Evolutionary conservation across 805 yeast genomes (phyloP), one percentile per base, ranked within the genome.

Genomic region (Jamesozyma lodderae): DNA sequence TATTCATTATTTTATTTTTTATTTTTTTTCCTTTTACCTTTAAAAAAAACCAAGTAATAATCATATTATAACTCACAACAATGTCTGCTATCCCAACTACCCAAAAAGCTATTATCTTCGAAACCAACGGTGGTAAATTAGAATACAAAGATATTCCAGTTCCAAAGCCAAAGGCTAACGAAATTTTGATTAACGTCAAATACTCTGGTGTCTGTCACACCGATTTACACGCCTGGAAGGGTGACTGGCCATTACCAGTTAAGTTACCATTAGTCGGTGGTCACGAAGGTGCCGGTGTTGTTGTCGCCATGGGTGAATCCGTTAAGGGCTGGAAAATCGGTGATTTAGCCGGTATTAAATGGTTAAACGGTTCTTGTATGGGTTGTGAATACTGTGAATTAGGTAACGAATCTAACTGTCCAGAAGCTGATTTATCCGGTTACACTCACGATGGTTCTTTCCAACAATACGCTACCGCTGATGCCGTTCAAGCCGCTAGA

Each of bases 191-290:
- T 52, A 72, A 78, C 55, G 79, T 78, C 57, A 77, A 76, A 63
- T 78, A 75, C 66, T 77, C 84, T 10, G 84, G 84, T 62, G 83
- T 78, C 41, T 78, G 84, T 59, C 84, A 78, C 68, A 77, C 83
- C 21, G 84, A 78, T 57, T 71, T 78, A 58, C 84, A 78, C 64
- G 83, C 83, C 31, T 76, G 81, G 81, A 72, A 75, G 55, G 81
- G 81, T 53, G 81, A 76, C 55, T 76, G 81, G 81, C 77, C 82
- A 43, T 67, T 77, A 63, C 72, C 62, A 55, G 61, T 63, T 67
- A 48, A 69, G 69, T 64, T 76, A 50, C 82, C 81, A 30, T 66
- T 77, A 50, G 79, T 77, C 33, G 83, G 83, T 51, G 83, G 83
- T 55, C 83, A 77, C 61, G 83, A 77, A 62, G 83, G 83, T 67